These are phyloP conservation scores for Calocybe indica DNA, from an alignment of 768 basidiomycete genomes.

Conservation along the genomic window DNA sequence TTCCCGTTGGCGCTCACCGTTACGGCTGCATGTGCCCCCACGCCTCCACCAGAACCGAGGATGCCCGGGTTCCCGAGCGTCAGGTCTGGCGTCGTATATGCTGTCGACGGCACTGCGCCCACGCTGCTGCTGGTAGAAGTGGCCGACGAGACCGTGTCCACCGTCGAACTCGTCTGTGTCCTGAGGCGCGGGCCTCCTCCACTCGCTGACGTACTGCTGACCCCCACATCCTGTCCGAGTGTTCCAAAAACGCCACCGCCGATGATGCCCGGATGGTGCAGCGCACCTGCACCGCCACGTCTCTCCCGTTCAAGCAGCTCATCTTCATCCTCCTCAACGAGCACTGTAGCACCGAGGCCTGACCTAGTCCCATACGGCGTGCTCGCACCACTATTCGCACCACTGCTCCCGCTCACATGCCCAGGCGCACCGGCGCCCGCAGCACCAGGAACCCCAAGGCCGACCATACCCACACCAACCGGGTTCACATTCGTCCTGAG, in stretches of 20 bases:
- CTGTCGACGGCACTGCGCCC: conserved; percentile 28
- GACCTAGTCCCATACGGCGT: conserved; percentile 59
- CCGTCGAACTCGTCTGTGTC: conserved; percentile 44
- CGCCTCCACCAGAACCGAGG: conserved; percentile 20
- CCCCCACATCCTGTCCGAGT: conserved; percentile 19
- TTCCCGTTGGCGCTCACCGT: conserved; percentile 20
- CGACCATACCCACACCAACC: conserved; percentile 13
- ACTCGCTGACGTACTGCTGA: conserved; percentile 23
- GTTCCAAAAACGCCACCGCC: conserved; percentile 16
- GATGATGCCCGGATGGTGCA: conserved; percentile 16
- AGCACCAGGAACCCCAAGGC: conserved; percentile 4
- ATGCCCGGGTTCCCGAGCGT: conserved; percentile 24
- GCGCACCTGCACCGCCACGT: conserved; percentile 16
- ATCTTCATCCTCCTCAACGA: conserved; percentile 75
- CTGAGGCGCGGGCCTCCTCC: conserved; percentile 31
- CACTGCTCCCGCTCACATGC: conserved; percentile 29
- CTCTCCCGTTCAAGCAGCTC: conserved; percentile 57
- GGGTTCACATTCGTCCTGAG: conserved; percentile 57
- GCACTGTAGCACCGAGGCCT: conserved; percentile 37
- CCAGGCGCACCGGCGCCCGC: conserved; percentile 4
- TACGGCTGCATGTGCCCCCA: no score
- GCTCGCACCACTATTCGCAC: conserved; percentile 60
- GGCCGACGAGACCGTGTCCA: conserved; percentile 21
- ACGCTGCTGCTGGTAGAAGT: conserved; percentile 19
- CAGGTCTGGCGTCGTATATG: conserved; percentile 64